Evolutionary conservation across 495 filamentous ascomycete genomes (phyloP), one percentile per base, ranked within the genome.

Genomic region (Aspergillus coremiiformis): DNA sequence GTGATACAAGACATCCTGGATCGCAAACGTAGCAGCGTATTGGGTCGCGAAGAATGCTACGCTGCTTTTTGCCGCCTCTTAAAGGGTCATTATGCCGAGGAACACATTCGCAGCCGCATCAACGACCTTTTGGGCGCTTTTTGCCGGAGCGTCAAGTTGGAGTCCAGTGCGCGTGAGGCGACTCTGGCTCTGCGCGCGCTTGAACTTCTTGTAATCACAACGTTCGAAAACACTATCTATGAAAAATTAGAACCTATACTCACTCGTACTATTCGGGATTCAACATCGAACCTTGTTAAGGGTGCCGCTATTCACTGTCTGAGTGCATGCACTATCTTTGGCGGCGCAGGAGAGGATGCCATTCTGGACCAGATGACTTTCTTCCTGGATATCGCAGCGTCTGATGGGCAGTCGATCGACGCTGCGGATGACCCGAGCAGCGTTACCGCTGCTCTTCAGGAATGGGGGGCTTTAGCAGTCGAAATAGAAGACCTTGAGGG

Each of bases 401-500:
- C 85, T 17, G 91, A 98, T 55, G 93, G 93, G 1, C 72, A 83
- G 33, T 79, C 75, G 0, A 78, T 95, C 22, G 81, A 79, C 8
- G 92, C 92, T 6, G 70, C 72, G 10, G 91, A 96, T 57, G 85
- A 82, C 54, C 79, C 78, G 0, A 76, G 71, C 9, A 82, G 90
- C n/a, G 91, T 98, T 14, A 77, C 81, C 2, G 89, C 92, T 0
- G 90, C 92, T 2, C 76, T 94, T 5, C 82, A 89, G 58, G 85
- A 87, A 55, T 96, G 90, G 90, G 91, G 89, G 10, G 88, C 90
- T 56, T 76, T 95, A 9, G 87, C 85, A 10, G 94, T 87, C 9
- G 81, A 86, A 39, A 66, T 95, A 29, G 89, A 95, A 3, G 89
- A 95, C 55, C 73, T 95, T 26, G 82, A 89, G 58, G 76, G 74